Conservation (phyloP, 345 rosid genomes). For the Moricandia moricandioides region DNA sequence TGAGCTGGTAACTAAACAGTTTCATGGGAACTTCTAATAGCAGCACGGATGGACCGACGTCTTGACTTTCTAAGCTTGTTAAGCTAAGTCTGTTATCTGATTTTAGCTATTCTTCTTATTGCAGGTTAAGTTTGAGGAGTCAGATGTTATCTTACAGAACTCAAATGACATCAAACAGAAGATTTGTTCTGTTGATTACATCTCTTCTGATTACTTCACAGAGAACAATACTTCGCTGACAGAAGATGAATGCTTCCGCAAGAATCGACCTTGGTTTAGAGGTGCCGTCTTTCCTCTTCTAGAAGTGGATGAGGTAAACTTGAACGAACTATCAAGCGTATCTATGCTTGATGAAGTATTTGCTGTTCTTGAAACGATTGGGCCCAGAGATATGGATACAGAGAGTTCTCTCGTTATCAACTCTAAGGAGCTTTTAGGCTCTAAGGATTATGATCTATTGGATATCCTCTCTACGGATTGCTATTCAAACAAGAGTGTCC, state of each 20-base stretch:
- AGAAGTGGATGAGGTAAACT: slow-evolving; percentile 67
- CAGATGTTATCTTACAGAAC: slow-evolving; percentile 33
- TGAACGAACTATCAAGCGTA: slow-evolving; percentile 39
- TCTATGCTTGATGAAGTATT: slow-evolving; percentile 48
- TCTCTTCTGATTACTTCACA: slow-evolving; percentile 43
- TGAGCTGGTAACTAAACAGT: slow-evolving; percentile 40
- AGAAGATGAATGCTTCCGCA: slow-evolving; percentile 49
- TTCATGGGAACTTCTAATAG: background rate
- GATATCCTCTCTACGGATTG: slow-evolving; percentile 50
- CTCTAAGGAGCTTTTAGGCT: slow-evolving; percentile 47
- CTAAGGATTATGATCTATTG: slow-evolving; percentile 38
- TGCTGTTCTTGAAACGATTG: slow-evolving; percentile 44
- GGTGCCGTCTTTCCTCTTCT: slow-evolving; percentile 50
- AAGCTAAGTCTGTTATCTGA: slow-evolving; percentile 17
- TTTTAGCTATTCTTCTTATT: slow-evolving; percentile 1
- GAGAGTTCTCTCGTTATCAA: slow-evolving; percentile 21
- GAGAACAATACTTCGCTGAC: slow-evolving; percentile 32
- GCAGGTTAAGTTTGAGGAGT: slow-evolving; percentile 43
- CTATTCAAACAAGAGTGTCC: slow-evolving; percentile 41
- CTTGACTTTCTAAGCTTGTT: background rate
- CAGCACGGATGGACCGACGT: background rate
- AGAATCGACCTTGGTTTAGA: slow-evolving; percentile 37
- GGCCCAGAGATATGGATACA: slow-evolving; percentile 35
- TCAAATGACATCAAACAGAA: slow-evolving; percentile 39
- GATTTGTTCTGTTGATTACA: slow-evolving; percentile 51